Conservation (phyloP, 169 alveolate genomes). For the Cryptosporidium bovis region DNA sequence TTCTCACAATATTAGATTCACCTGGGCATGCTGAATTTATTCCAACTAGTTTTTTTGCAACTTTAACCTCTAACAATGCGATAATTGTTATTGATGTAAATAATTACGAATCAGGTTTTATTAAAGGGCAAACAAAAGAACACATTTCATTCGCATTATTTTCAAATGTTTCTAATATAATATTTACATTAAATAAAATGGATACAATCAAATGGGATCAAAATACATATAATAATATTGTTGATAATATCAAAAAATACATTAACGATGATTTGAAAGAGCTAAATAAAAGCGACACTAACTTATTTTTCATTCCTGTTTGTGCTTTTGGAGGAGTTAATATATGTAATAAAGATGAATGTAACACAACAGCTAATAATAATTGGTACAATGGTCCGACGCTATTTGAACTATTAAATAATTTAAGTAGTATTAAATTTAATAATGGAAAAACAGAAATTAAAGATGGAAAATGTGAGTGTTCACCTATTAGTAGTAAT, state of each 20-base stretch:
- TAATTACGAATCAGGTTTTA: constrained; percentile 91
- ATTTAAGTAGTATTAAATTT: background rate
- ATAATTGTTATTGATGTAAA: constrained; percentile 79
- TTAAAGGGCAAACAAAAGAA: constrained; percentile 92
- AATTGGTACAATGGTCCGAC: constrained; percentile 42
- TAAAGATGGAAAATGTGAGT: constrained; percentile 1
- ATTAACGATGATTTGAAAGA: constrained; percentile 28
- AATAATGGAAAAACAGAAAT: background rate
- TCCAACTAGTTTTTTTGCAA: constrained; percentile 92
- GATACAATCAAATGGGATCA: constrained; percentile 88
- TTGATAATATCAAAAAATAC: constrained; percentile 1
- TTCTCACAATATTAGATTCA: constrained; percentile 91
- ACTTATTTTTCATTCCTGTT: constrained; percentile 24
- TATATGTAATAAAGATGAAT: background rate
- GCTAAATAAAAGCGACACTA: constrained; percentile 4
- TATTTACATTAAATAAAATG: constrained; percentile 92
- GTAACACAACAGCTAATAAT: background rate
- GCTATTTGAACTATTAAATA: constrained; percentile 17
- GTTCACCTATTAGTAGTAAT: background rate
- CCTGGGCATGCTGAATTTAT: constrained; percentile 96
- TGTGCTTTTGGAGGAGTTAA: constrained; percentile 43
- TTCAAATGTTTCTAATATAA: constrained; percentile 87
- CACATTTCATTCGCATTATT: constrained; percentile 89
- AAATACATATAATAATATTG: constrained; percentile 33
- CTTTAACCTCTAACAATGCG: constrained; percentile 73